Evolutionary conservation across 306 rosid genomes (phyloP).

Genomic region (Betula pendula): DNA sequence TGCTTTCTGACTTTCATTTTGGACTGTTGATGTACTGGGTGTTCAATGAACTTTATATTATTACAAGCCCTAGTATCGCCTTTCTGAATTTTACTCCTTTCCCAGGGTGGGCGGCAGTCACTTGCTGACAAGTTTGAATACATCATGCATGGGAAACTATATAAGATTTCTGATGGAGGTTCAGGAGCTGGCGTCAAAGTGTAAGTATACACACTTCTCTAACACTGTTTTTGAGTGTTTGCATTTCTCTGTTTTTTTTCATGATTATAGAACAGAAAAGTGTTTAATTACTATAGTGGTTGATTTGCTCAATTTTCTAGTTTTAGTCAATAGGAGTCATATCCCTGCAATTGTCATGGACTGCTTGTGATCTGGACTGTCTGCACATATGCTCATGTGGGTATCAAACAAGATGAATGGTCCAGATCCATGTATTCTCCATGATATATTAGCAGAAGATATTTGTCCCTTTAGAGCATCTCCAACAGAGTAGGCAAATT

Average conservation of each 20-base stretch:
- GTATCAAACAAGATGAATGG: not conserved
- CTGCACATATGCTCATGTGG: not conserved
- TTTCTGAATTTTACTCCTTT: slow-evolving; percentile 27
- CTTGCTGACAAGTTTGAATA: slow-evolving; percentile 89
- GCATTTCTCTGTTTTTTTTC: not conserved
- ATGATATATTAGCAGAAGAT: not conserved
- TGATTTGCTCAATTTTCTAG: not conserved
- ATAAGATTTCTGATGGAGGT: slow-evolving; percentile 49
- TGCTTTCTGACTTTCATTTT: not conserved
- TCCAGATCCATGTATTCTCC: not conserved
- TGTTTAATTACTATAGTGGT: too few relatives aligned
- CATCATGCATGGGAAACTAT: slow-evolving; percentile 81
- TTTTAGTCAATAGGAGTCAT: not conserved
- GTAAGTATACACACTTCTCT: slow-evolving; percentile 44
- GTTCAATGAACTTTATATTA: not conserved
- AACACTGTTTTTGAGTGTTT: slow-evolving; percentile 2
- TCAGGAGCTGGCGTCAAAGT: slow-evolving; percentile 49
- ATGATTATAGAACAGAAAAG: too few relatives aligned
- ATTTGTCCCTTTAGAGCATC: not conserved
- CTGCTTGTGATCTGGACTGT: not conserved
- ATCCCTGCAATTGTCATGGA: not conserved
- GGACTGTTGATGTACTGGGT: not conserved
- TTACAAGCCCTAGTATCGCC: slow-evolving; percentile 13
- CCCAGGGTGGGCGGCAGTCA: slow-evolving; percentile 68
- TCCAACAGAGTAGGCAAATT: too few relatives aligned